phyloP scores from a whole-genome alignment of 768 basidiomycete genomes.

The Suillus hirtellus region DNA sequence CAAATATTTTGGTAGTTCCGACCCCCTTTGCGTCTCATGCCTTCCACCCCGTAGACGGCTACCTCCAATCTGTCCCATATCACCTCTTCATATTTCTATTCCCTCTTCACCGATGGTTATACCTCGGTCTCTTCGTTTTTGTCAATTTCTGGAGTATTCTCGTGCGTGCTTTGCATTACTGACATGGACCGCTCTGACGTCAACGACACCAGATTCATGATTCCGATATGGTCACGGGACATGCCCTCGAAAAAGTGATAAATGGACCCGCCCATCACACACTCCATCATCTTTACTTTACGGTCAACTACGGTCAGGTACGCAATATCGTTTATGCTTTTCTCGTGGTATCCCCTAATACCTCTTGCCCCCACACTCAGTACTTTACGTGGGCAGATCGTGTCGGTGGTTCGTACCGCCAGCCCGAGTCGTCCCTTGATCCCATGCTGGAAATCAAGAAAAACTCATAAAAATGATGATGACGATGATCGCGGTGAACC shows the following conservation, averaged over 20 bases:
- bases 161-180: slow-evolving; percentile 43
- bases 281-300: slow-evolving; percentile 95
- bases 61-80: slow-evolving; percentile 91
- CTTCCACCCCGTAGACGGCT: slow-evolving; percentile 96
- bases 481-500: slow-evolving; percentile 1
- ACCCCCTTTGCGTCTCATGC: slow-evolving; percentile 98
- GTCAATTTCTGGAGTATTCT: slow-evolving; percentile 96
- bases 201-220: slow-evolving; percentile 78
- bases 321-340: slow-evolving; percentile 21
- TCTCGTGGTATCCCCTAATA: slow-evolving; percentile 17
- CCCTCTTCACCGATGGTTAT: slow-evolving; percentile 84
- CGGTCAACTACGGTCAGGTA: slow-evolving; percentile 92
- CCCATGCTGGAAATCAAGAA: slow-evolving; percentile 66
- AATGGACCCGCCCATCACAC: slow-evolving; percentile 99
- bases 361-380: slow-evolving; percentile 37
- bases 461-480: slow-evolving; percentile 10
- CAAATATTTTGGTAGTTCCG: slow-evolving; percentile 59
- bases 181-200: slow-evolving; percentile 5
- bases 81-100: slow-evolving; percentile 90
- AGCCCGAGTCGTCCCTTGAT: slow-evolving; percentile 81
- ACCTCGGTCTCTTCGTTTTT: slow-evolving; percentile 83
- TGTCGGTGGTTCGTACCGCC: slow-evolving; percentile 81
- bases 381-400: slow-evolving; percentile 98
- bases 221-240: slow-evolving; percentile 96
- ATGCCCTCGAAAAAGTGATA: slow-evolving; percentile 83